These are phyloP conservation scores for Trametes cingulata DNA, from an alignment of 768 basidiomycete species.

Conservation along the genomic window DNA sequence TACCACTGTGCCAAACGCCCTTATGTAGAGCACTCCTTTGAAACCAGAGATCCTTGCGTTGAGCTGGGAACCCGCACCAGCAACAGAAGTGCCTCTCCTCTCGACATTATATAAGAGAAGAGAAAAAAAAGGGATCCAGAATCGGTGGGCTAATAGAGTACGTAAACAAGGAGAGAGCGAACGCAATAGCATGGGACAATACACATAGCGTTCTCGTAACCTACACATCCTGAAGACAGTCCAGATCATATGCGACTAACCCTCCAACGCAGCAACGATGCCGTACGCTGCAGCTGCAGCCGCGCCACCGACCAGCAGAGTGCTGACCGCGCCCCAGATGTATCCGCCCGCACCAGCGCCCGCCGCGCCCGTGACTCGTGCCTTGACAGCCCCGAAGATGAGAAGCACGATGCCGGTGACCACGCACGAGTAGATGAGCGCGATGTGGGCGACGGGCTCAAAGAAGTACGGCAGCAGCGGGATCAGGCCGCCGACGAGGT, in stretches of 20 bases:
- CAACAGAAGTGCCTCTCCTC: no score
- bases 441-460: slow-evolving; percentile 62
- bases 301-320: slow-evolving; percentile 84
- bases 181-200: neutral
- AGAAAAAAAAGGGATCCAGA: neutral
- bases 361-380: slow-evolving; percentile 79
- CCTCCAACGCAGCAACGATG: slow-evolving; percentile 54
- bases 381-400: slow-evolving; percentile 89
- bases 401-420: slow-evolving; percentile 86
- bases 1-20: slow-evolving; percentile 38
- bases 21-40: neutral
- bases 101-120: neutral
- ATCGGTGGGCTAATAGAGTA: neutral
- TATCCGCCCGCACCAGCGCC: slow-evolving; percentile 67
- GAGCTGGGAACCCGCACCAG: no score
- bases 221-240: neutral
- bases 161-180: neutral
- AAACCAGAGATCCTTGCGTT: no score
- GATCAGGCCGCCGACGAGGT: slow-evolving; percentile 90
- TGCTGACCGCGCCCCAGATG: slow-evolving; percentile 84
- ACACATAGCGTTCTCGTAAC: neutral
- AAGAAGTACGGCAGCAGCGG: slow-evolving; percentile 94
- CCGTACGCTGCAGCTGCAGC: slow-evolving; percentile 79
- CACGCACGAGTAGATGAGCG: slow-evolving; percentile 72
- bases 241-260: neutral